Base-by-base conservation (phyloP, 1,284 basidiomycete species). In the Boletus calvinii region DNA sequence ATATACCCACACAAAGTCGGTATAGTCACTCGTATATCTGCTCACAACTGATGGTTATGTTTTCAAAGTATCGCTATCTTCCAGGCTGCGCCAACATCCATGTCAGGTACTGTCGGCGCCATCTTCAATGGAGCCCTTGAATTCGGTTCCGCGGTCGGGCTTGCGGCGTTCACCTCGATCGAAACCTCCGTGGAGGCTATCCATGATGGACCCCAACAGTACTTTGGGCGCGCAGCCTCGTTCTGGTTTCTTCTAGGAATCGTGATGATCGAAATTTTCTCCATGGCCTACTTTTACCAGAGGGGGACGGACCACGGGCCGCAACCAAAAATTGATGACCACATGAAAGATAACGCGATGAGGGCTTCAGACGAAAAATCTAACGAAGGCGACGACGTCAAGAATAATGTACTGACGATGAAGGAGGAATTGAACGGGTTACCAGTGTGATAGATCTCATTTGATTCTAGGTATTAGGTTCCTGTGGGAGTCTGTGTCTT, bases 101-200 rank as follows among this genome's bases (percentile, higher is more conserved):
- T 78, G 64, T 72, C 79, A 1, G 81, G 81, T 37, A 77, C 75
- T 1, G 75, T 80, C 2, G 79, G 79, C 15, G 81, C 81, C 2
- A 75, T 83, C 30, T 80, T 81, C 68, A 79, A 79, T 53, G 72
- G 74, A 20, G 77, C 77, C 10, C 71, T 81, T 0, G 78, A 83
- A 62, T 68, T 79, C 46, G 80, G 81, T 20, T 73, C 73, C 4
- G 81, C 80, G 2, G 65, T 77, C 20, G 77, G 77, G 13, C 65
- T 77, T 40, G 74, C 81, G 6, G 74, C 73, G 6, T 70, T 75
- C 30, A 69, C 46, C 15, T 76, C 78, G 6, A 80, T 83, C 56
- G 66, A 78, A 65, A 71, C 75, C 1, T 75, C 74, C 37, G 67
- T 82, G 13, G 71, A 75, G 55, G 52, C 40, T 30, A 59, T 32